Base-by-base conservation (phyloP, 148 eudicot species). In the Nepenthes mirabilis region DNA sequence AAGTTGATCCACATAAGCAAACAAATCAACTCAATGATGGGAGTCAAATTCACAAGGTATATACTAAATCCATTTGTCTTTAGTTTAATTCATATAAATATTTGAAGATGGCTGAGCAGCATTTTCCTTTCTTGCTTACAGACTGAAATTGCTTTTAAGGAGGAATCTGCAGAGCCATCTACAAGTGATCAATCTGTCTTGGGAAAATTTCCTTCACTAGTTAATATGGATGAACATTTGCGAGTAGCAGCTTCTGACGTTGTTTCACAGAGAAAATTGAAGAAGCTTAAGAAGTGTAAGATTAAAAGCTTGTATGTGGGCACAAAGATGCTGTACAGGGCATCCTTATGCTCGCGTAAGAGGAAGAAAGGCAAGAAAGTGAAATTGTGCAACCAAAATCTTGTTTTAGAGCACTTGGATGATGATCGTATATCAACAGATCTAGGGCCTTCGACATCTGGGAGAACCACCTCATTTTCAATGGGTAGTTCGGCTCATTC, bases 261-360 rank as follows among this genome's bases (percentile, higher is more conserved):
- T 14, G 59, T 56, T 43, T 32, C 51, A 14, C 66, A 43, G n/a
- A 72, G 13, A 58, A 78, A 62, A 64, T 57, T 64, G 48, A 78
- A 60, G 53, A 78, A 67, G 65, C 65, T 63, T 36, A 53, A 69
- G 33, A 77, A 71, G 63, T 53, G 43, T 58, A 76, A 62, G 36
- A 14, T 68, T 56, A 65, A 59, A 37, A 73, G 67, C 5, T 59
- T 68, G 65, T 78, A 74, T 55, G 74, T 88, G 64, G 75, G 96
- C 69, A 74, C 83, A 43, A 82, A 67, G 68, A 75, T 84, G 57
- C 69, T 85, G 55, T 69, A 75, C 58, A 71, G 74, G 50, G 73
- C 68, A 50, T 75, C 81, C 43, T 66, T 80, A 11, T 56, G 63
- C 63, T 47, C 66, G 70, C 68, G 60, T 47, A 88, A 80, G 78